These are phyloP conservation scores for Solanum tarijense DNA, from an alignment of 257 asterid genomes.

Conservation along the genomic window DNA sequence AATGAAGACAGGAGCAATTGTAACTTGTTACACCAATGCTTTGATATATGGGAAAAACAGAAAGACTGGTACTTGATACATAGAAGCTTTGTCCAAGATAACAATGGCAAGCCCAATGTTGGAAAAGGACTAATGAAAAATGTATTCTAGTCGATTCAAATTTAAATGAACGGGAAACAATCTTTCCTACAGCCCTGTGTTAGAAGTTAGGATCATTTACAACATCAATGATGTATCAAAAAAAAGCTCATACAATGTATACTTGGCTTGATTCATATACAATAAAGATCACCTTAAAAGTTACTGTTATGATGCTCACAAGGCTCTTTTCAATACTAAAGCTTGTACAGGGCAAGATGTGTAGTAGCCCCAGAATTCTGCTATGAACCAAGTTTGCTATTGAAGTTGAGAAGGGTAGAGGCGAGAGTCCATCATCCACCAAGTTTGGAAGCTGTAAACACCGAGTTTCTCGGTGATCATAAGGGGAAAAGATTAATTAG, in stretches of 20 bases:
- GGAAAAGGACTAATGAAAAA: neutral
- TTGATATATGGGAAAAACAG: neutral
- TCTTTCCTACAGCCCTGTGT: neutral
- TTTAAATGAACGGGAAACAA: neutral
- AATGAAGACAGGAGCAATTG: conserved; percentile 9
- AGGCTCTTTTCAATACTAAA: neutral
- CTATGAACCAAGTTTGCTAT: neutral
- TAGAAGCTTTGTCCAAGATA: neutral
- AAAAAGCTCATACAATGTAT: neutral
- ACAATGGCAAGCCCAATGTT: neutral
- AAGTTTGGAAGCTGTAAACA: neutral
- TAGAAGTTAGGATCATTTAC: neutral
- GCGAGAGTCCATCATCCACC: neutral
- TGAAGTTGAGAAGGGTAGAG: neutral
- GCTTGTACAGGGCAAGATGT: neutral
- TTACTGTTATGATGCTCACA: neutral
- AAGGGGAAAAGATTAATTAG: neutral
- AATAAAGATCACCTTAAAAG: neutral
- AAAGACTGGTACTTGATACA: neutral
- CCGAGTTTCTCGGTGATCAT: neutral
- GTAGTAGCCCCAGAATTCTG: neutral
- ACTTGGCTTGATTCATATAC: neutral
- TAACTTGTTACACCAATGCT: neutral
- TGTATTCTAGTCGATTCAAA: neutral
- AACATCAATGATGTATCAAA: neutral